These are phyloP conservation scores for Colletotrichum sp. DNA, from an alignment of 2,329 filamentous ascomycete species.

Conservation along the genomic window DNA sequence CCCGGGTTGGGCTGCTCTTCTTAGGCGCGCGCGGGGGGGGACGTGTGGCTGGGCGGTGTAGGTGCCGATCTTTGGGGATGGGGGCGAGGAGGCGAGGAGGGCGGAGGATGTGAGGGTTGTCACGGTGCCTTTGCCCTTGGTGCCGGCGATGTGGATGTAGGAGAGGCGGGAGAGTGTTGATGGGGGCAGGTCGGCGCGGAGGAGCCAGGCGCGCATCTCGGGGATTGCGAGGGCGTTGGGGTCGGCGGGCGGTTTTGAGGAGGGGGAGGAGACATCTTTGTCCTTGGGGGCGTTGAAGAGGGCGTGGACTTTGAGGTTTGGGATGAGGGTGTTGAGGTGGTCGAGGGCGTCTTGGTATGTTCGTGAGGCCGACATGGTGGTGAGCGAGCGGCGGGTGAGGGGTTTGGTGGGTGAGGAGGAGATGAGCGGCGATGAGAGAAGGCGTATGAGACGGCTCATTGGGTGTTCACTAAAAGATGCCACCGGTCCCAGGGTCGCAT, in stretches of 20 bases:
- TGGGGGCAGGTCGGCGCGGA: slow-evolving; percentile 71
- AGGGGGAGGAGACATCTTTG: background rate
- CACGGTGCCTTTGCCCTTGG: slow-evolving; percentile 76
- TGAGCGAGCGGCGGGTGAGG: background rate
- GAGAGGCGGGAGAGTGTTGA: slow-evolving; percentile 45
- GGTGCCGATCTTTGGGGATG: slow-evolving; percentile 61
- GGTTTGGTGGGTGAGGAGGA: background rate
- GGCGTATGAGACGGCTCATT: background rate
- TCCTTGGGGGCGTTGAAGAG: slow-evolving; percentile 7
- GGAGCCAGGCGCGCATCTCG: slow-evolving; percentile 81
- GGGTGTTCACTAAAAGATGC: background rate
- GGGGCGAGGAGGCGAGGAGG: slow-evolving; percentile 60
- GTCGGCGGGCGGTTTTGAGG: background rate
- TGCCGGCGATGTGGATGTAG: slow-evolving; percentile 70
- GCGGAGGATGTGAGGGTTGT: slow-evolving; percentile 73
- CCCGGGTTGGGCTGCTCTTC: too few species aligned
- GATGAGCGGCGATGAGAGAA: background rate
- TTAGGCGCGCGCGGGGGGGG: too few species aligned
- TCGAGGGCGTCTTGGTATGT: slow-evolving; percentile 18
- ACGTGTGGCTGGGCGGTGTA: too few species aligned
- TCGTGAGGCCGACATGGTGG: slow-evolving; percentile 11
- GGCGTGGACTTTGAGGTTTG: slow-evolving; percentile 21
- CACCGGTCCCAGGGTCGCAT: background rate
- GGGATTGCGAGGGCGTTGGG: slow-evolving; percentile 57
- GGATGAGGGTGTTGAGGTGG: slow-evolving; percentile 21